Evolutionary conservation across 306 rosid species (phyloP).

Genomic region (Spatholobus suberectus): DNA sequence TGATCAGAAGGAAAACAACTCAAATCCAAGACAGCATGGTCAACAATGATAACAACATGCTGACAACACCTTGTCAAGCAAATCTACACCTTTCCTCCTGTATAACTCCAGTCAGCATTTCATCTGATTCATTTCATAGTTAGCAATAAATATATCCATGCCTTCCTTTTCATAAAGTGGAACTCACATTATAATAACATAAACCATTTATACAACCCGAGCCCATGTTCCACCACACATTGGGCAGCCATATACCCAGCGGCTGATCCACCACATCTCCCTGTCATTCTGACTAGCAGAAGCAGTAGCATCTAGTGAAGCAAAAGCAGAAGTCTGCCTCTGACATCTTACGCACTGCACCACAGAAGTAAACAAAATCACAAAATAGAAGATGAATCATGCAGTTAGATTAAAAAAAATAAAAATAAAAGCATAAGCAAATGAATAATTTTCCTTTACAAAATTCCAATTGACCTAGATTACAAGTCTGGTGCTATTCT

Average conservation of each 20-base stretch:
- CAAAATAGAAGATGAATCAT: background rate
- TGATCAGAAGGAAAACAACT: slow-evolving; percentile 15
- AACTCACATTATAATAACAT: background rate
- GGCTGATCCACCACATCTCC: slow-evolving; percentile 96
- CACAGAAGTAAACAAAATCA: slow-evolving; percentile 35
- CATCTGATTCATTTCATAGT: slow-evolving; percentile 20
- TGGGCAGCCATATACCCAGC: slow-evolving; percentile 97
- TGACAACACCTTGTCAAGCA: slow-evolving; percentile 34
- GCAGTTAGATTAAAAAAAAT: background rate
- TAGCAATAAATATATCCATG: background rate
- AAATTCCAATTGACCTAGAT: slow-evolving; percentile 18
- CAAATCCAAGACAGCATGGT: background rate
- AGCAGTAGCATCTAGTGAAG: slow-evolving; percentile 65
- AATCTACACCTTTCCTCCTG: slow-evolving; percentile 36
- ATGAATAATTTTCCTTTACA: background rate
- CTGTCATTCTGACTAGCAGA: slow-evolving; percentile 63
- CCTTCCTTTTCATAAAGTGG: background rate
- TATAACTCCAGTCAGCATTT: slow-evolving; percentile 41
- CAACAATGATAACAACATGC: background rate
- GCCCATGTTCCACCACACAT: slow-evolving; percentile 99
- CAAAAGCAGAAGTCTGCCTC: slow-evolving; percentile 94
- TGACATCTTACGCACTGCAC: slow-evolving; percentile 96
- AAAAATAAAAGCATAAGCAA: background rate
- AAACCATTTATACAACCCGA: slow-evolving; percentile 76
- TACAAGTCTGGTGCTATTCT: background rate